phyloP scores from a whole-genome alignment of 805 yeast species.

The Hanseniaspora singularis region DNA sequence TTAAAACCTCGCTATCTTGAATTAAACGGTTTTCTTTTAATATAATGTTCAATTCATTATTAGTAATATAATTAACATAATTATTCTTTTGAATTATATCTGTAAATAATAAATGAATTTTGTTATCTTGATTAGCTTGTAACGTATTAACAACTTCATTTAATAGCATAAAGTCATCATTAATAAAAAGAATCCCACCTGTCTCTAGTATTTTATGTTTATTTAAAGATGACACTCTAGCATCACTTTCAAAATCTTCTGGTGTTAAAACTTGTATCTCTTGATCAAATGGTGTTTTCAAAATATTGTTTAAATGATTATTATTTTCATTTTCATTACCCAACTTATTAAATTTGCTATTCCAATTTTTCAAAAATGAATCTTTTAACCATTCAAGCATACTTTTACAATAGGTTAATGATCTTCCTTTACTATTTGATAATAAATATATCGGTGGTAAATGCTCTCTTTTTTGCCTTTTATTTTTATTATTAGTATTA shows the following conservation, averaged over 20 bases:
- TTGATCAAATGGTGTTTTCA: constrained; percentile 59
- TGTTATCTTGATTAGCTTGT: not conserved
- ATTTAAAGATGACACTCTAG: constrained; percentile 15
- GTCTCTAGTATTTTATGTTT: constrained; percentile 24
- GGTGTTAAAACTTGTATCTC: constrained; percentile 47
- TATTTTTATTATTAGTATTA: constrained; percentile 14
- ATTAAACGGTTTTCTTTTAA: not conserved
- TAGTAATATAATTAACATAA: not conserved
- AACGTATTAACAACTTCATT: constrained; percentile 9
- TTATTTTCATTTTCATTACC: not conserved
- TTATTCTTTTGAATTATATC: constrained; percentile 1
- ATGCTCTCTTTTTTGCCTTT: constrained; percentile 20
- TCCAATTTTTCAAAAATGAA: constrained; percentile 77
- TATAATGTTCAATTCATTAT: not conserved
- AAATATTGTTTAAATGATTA: not conserved
- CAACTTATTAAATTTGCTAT: constrained; percentile 37
- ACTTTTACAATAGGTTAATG: constrained; percentile 68
- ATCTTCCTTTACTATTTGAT: constrained; percentile 69
- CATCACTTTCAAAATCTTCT: constrained; percentile 34
- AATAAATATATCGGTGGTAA: constrained; percentile 60
- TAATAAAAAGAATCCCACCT: constrained; percentile 16
- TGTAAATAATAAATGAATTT: not conserved
- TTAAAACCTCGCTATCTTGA: constrained; percentile 8
- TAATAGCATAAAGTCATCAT: constrained; percentile 9
- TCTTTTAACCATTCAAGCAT: constrained; percentile 95